Evolutionary conservation across 225 moss, liverwort and hornwort species (phyloP).

Genomic region (Climacium dendroides): DNA sequence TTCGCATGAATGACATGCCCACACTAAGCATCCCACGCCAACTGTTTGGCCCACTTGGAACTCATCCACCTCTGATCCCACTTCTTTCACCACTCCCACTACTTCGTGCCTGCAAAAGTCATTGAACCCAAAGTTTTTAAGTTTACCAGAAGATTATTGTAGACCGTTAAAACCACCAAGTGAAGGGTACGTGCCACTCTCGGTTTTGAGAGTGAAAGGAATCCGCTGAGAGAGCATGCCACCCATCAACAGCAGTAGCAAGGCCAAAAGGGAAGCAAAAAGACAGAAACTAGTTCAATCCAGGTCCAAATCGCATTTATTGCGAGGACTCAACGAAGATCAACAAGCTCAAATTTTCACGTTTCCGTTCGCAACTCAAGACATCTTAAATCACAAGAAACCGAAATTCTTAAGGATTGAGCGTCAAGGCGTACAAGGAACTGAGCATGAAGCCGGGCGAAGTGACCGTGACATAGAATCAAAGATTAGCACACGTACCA

Average conservation of each 20-base stretch:
- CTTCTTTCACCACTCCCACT: constrained; percentile 24
- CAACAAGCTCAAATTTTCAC: background rate
- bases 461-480: background rate
- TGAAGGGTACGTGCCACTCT: background rate
- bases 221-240: background rate
- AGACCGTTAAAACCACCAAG: background rate
- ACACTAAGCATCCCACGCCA: constrained; percentile 27
- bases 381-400: background rate
- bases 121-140: too few relatives aligned
- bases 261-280: too few relatives aligned
- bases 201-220: background rate
- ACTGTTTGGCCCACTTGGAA: constrained; percentile 10
- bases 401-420: background rate
- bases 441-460: background rate
- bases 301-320: background rate
- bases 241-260: background rate
- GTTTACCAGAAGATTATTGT: too few relatives aligned
- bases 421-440: background rate
- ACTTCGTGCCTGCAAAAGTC: constrained; percentile 11
- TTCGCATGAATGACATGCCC: constrained; percentile 3
- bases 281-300: background rate
- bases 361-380: background rate
- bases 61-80: constrained; percentile 10
- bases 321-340: background rate
- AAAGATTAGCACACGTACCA: background rate